Evolutionary conservation across 306 rosid species (phyloP).

Genomic region (Dalbergia oliveri): DNA sequence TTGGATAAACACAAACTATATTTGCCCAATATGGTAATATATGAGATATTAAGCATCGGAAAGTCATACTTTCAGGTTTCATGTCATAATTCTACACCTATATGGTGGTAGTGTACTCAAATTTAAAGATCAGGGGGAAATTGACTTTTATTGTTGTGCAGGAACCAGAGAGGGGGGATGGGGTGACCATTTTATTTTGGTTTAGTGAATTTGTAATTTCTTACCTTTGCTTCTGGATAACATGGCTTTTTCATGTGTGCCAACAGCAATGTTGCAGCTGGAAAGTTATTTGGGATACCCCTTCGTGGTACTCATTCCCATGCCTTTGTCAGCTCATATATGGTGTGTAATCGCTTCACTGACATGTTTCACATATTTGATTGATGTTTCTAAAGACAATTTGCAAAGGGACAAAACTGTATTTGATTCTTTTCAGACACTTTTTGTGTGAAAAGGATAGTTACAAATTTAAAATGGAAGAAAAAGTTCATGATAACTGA

Average conservation of each 20-base stretch:
- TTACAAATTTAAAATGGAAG: not conserved
- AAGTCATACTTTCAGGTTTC: not conserved
- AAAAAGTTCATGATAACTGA: not conserved
- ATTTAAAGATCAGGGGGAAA: not conserved
- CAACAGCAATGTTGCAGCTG: conserved; percentile 97
- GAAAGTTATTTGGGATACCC: conserved; percentile 93
- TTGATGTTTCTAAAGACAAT: conserved; percentile 34
- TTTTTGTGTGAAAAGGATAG: not conserved
- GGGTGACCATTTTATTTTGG: not conserved
- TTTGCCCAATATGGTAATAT: conserved; percentile 10
- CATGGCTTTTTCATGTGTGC: conserved; percentile 44
- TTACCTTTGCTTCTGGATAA: conserved; percentile 38
- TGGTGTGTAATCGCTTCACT: conserved; percentile 72
- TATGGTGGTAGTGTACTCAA: not conserved
- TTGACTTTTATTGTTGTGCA: not conserved
- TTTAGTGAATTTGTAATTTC: conserved; percentile 2
- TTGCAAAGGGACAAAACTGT: not conserved
- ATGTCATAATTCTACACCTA: too few species aligned
- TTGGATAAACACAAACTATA: conserved; percentile 18
- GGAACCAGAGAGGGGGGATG: not conserved
- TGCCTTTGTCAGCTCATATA: conserved; percentile 98
- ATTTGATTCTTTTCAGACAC: conserved; percentile 8
- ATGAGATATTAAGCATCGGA: conserved; percentile 1
- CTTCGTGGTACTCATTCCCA: conserved; percentile 99
- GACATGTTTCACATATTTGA: conserved; percentile 28